Evolutionary conservation across 2,329 filamentous ascomycete genomes (phyloP), one percentile per base, ranked within the genome.

Genomic region (Diaporthe batatas): DNA sequence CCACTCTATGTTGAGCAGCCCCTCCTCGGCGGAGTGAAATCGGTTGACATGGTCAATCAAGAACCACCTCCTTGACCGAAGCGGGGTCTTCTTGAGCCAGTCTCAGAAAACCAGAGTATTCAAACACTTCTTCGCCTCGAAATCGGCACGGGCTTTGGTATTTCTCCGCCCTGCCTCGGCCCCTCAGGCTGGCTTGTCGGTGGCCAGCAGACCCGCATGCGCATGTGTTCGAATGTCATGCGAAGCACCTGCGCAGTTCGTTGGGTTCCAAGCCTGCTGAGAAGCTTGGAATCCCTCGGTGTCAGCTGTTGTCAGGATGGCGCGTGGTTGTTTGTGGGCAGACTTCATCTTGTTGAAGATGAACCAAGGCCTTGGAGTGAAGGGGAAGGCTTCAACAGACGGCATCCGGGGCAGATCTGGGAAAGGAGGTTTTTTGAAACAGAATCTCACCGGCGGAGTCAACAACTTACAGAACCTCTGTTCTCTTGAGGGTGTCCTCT

Each of bases 51-150:
- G 29, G 32, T 72, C 44, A 14, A 57, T 11, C 1, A 70, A 39
- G 47, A 55, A 74, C 67, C 71, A 74, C 3, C 73, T 67, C 8
- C 73, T 59, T 23, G 73, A 74, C 39, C 71, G 73, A 23, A 71
- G 71, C 7, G 73, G 71, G 6, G 73, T 57, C 49, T 74, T 74
- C 23, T 39, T 62, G 10, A 74, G 16, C 44, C 57, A 69, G 14
- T 47, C 12, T 18, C 14, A n/a, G 47, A 74, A 74, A 5, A 5
- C 2, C 29, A 29, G 29, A 1, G 2, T 49, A 2, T 55, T 21
- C 44, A 71, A 42, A 16, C 34, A 67, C 1, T 25, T 7, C 16
- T 32, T n/a, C 67, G 21, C 21, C 25, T n/a, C 23, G 6, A 32
- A 23, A 12, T 16, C 34, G 14, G 12, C 12, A 10, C 18, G 25